Base-by-base conservation (phyloP, 1,139 yeast species). In the Magnusiomyces sp. region DNA sequence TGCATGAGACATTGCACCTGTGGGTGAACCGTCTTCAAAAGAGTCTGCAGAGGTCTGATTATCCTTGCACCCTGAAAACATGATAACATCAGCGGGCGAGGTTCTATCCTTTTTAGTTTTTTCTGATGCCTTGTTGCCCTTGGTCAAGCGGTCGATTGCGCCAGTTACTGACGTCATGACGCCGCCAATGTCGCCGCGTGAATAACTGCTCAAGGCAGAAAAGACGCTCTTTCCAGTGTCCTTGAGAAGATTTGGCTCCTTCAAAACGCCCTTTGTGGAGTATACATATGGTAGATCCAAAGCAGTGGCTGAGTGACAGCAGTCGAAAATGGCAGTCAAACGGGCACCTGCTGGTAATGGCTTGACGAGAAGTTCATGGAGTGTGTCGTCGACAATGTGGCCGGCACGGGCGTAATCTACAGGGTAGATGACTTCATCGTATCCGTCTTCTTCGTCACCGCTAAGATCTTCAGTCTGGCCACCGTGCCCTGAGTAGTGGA, bases 1-100 rank as follows among this genome's bases (percentile, higher is more conserved):
- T 0, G 96, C 85, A 75, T 83, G 88, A 47, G 95, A 84, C 95
- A 90, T 87, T 14, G 97, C 97, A 52, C 97, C 97, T 0, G 95
- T 88, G 42, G 85, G 80, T 40, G 69, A 70, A 23, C 95, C 95
- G 46, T 78, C 80, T 62, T 84, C 90, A 23, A 71, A 72, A 1
- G 97, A 85, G 66, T 88, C 96, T 5, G 96, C 96, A 53, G 70
- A 66, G 0, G 81, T 77, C 62, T 81, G 96, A 53, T 81, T 80
- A 67, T 90, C 97, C 67, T 87, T 88, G 62, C 97, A 89, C 10
- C 97, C 97, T 9, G 94, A 82, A 51, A 90, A 73, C 67, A 83
- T 79, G 34, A 90, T 79, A 38, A 86, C 90, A 69, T 90, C 97
- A 1, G 96, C 95, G 1, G 95, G 83, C 0, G 95, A 81, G 54